Conservation (phyloP, 805 yeast genomes). For the Wickerhamomyces tratensis region DNA sequence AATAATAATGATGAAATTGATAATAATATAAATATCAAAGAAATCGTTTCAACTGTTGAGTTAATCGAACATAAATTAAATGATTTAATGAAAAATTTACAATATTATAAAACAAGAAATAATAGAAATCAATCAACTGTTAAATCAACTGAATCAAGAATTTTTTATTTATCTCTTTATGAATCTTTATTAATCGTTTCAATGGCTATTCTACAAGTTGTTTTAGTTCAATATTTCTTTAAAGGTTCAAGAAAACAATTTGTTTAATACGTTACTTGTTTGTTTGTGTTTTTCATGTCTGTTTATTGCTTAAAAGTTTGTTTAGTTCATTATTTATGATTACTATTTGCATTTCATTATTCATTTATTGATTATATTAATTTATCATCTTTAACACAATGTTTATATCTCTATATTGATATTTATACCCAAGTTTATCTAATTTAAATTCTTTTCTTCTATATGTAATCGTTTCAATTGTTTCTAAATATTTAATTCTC, state of each 20-base stretch:
- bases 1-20: conserved; percentile 1
- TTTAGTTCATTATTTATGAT: no score
- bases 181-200: conserved; percentile 68
- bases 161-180: conserved; percentile 66
- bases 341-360: no score
- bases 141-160: conserved; percentile 67
- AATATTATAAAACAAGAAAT: conserved; percentile 84
- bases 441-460: no score
- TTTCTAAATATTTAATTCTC: no score
- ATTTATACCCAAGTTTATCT: no score
- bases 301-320: no score
- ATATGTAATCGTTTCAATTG: no score
- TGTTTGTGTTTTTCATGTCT: no score
- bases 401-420: no score
- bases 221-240: conserved; percentile 62
- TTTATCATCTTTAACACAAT: no score
- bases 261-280: conserved; percentile 3
- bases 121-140: conserved; percentile 87
- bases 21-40: conserved; percentile 9
- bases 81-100: conserved; percentile 47
- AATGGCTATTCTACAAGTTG: conserved; percentile 62
- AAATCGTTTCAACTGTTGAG: conserved; percentile 32
- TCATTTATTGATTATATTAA: no score
- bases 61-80: conserved; percentile 52
- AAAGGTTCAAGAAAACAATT: conserved; percentile 60